A percentile compares a stretch with the other conserved stretches of the same genome.
phyloP scores from a whole-genome alignment of 2,329 filamentous ascomycete genomes.

The Xylariales sp. region DNA sequence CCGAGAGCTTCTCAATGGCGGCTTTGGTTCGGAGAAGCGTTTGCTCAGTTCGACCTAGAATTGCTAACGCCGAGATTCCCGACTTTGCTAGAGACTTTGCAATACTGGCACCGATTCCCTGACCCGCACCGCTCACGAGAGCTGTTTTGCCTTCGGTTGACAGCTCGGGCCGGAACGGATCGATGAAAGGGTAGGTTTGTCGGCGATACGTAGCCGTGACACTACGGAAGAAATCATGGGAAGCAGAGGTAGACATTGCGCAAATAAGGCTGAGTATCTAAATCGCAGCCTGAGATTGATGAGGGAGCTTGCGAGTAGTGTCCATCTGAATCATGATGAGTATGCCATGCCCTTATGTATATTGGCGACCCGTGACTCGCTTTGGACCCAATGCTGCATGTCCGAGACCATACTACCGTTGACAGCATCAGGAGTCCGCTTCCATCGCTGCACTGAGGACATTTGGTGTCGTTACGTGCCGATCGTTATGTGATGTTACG shows the following conservation, averaged over 20 bases:
- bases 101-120: conserved; percentile 5
- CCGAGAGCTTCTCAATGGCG: not conserved
- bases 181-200: conserved; percentile 2
- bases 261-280: not conserved
- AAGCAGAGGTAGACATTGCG: not conserved
- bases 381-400: too few relatives aligned
- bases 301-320: not conserved
- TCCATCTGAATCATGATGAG: too few relatives aligned
- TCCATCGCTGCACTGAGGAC: not conserved
- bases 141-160: conserved; percentile 6
- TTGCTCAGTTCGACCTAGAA: conserved; percentile 3
- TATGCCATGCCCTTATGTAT: too few relatives aligned
- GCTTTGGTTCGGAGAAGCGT: conserved; percentile 3
- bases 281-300: not conserved
- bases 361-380: too few relatives aligned
- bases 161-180: conserved; percentile 1
- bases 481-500: conserved; percentile 12
- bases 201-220: not conserved
- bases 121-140: conserved; percentile 1
- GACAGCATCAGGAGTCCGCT: not conserved
- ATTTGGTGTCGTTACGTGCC: not conserved
- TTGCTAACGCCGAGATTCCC: conserved; percentile 3
- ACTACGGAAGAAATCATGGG: not conserved
- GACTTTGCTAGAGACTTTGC: conserved; percentile 4
- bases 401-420: too few relatives aligned